A percentile compares a stretch with the other conserved stretches of the same genome.
phyloP scores from a whole-genome alignment of 2,329 filamentous ascomycete genomes.

The Sporothrix humicola region DNA sequence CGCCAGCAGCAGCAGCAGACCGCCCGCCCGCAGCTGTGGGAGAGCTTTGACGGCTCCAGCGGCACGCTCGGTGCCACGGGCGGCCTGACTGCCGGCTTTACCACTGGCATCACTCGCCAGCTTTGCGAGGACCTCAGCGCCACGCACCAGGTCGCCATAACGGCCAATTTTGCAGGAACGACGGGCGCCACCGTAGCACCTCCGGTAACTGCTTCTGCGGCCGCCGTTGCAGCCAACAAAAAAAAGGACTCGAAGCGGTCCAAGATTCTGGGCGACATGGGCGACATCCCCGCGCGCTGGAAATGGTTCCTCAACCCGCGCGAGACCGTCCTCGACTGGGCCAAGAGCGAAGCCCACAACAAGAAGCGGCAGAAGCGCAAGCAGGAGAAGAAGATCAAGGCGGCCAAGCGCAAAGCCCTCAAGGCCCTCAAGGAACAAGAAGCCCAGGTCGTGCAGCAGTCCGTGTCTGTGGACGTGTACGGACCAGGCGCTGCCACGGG shows the following conservation, averaged over 20 bases:
- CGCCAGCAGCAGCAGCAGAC: neutral
- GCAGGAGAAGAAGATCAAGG: neutral
- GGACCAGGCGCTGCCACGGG: slow-evolving; percentile 9
- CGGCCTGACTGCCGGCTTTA: neutral
- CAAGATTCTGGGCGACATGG: neutral
- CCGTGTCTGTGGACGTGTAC: slow-evolving; percentile 13
- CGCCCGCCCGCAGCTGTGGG: slow-evolving; percentile 27
- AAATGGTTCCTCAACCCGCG: slow-evolving; percentile 29
- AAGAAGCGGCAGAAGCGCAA: slow-evolving; percentile 14
- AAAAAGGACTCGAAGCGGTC: slow-evolving; percentile 2
- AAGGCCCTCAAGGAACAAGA: slow-evolving; percentile 15
- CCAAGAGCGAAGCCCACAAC: slow-evolving; percentile 1
- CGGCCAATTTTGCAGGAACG: slow-evolving; percentile 7
- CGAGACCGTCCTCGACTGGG: slow-evolving; percentile 27
- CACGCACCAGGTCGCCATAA: neutral
- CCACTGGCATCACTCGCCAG: neutral
- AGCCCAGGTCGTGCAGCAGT: slow-evolving; percentile 14
- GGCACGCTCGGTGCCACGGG: neutral
- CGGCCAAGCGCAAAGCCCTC: neutral
- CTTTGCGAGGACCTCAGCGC: neutral
- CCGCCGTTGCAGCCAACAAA: neutral
- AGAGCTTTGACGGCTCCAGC: slow-evolving; percentile 29
- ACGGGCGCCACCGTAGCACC: neutral
- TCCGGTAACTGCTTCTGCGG: too few relatives aligned
- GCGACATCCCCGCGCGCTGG: neutral